Conservation (phyloP, 257 asterid species). For the Solanum tarapatanum region DNA sequence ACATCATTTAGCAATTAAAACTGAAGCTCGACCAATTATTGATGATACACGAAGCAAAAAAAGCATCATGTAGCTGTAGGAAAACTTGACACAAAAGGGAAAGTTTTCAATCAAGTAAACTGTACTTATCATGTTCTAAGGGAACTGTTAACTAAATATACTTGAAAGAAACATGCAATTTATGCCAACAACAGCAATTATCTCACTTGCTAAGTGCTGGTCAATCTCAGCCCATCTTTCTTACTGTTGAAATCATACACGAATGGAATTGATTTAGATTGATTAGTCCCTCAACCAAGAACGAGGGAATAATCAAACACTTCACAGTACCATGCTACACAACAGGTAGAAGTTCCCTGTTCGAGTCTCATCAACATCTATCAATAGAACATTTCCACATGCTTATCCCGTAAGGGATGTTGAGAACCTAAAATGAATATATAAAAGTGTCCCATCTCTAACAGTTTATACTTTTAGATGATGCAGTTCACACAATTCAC, state of each 20-base stretch:
- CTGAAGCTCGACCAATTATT: not conserved
- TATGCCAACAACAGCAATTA: not conserved
- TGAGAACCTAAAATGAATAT: not conserved
- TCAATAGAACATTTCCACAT: not conserved
- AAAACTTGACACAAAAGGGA: not conserved
- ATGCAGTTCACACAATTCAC: not conserved
- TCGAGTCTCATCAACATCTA: not conserved
- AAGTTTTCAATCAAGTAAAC: not conserved
- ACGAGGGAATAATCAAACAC: not conserved
- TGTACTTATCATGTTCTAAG: not conserved
- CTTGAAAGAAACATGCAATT: not conserved
- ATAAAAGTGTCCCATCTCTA: not conserved
- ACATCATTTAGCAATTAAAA: not conserved
- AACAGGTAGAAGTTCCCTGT: not conserved
- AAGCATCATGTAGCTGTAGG: not conserved
- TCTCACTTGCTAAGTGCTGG: not conserved
- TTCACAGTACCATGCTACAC: not conserved
- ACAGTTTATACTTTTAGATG: not conserved
- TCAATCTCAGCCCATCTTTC: not conserved
- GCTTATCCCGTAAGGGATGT: not conserved
- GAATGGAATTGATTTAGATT: not conserved
- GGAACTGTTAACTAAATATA: not conserved
- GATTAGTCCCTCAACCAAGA: not conserved
- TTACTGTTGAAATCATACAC: not conserved
- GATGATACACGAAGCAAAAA: not conserved